Evolutionary conservation across 257 asterid genomes (phyloP).

Genomic region (Misopates orontium): DNA sequence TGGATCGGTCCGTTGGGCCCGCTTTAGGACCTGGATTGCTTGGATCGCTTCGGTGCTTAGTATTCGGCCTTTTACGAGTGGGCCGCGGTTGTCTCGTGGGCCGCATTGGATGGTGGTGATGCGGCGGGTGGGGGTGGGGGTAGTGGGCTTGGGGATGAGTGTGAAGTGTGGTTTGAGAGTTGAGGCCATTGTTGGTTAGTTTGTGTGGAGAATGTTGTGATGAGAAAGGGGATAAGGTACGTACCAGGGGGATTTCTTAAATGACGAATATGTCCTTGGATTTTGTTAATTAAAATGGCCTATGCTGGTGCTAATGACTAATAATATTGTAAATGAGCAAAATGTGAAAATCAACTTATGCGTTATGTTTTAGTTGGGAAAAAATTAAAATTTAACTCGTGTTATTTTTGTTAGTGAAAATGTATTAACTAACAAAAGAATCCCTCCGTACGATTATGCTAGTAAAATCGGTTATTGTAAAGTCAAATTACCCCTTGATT

Average conservation of each 20-base stretch:
- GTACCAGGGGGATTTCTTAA: background rate
- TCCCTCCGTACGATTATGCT: too few relatives aligned
- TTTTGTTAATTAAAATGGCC: too few relatives aligned
- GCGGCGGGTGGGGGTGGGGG: constrained; percentile 27
- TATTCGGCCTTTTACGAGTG: constrained; percentile 69
- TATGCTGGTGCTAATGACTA: too few relatives aligned
- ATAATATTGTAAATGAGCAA: too few relatives aligned
- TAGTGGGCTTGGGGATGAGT: constrained; percentile 32
- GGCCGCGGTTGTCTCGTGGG: constrained; percentile 78
- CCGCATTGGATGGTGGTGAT: constrained; percentile 59
- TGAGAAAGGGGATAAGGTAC: constrained; percentile 21
- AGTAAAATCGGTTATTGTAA: too few relatives aligned
- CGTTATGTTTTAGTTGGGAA: too few relatives aligned
- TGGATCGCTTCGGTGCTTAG: constrained; percentile 90
- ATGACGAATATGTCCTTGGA: constrained; percentile 13
- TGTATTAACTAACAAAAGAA: too few relatives aligned
- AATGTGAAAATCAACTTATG: too few relatives aligned
- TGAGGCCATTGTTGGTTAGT: constrained; percentile 45
- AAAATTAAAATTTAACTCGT: too few relatives aligned
- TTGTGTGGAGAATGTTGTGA: background rate
- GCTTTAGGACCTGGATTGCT: constrained; percentile 83
- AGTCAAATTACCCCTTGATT: too few relatives aligned
- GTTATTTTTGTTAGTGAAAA: too few relatives aligned
- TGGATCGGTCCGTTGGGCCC: constrained; percentile 61
- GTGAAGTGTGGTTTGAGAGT: constrained; percentile 34